Percentiles rank a stretch among this genome's conserved stretches.
Conservation (phyloP, 441 rosid species). For the Isatis lusitanica region DNA sequence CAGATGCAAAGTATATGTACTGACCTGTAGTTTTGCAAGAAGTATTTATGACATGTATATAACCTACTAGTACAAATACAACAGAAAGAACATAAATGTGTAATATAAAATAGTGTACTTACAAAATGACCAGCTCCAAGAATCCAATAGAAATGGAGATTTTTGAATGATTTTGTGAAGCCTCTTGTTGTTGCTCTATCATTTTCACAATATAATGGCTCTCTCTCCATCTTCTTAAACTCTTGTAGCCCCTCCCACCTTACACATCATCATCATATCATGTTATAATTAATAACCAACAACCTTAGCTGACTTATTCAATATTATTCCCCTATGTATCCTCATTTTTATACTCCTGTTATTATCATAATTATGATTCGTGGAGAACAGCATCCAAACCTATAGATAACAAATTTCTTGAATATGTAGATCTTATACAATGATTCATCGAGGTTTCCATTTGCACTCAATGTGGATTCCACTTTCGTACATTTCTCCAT, state of each 20-base stretch:
- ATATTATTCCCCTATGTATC: not conserved
- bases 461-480: not conserved
- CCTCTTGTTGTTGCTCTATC: constrained; percentile 59
- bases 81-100: not conserved
- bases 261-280: constrained; percentile 25
- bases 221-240: constrained; percentile 48
- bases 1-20: not conserved
- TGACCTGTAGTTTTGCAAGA: not conserved
- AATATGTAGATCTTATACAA: not conserved
- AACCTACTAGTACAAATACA: not conserved
- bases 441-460: not conserved
- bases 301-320: constrained; percentile 12
- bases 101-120: constrained; percentile 40
- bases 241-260: constrained; percentile 76
- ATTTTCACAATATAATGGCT: constrained; percentile 53
- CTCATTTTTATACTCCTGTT: not conserved
- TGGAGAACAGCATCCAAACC: not conserved
- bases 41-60: not conserved
- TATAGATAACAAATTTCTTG: not conserved
- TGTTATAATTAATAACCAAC: not conserved
- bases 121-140: constrained; percentile 96
- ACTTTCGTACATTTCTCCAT: not conserved
- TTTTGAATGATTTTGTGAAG: constrained; percentile 70
- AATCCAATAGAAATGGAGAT: constrained; percentile 85
- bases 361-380: not conserved